These are phyloP conservation scores for Sphaerulina musiva DNA, from an alignment of 2,329 filamentous ascomycete genomes.

Conservation along the genomic window DNA sequence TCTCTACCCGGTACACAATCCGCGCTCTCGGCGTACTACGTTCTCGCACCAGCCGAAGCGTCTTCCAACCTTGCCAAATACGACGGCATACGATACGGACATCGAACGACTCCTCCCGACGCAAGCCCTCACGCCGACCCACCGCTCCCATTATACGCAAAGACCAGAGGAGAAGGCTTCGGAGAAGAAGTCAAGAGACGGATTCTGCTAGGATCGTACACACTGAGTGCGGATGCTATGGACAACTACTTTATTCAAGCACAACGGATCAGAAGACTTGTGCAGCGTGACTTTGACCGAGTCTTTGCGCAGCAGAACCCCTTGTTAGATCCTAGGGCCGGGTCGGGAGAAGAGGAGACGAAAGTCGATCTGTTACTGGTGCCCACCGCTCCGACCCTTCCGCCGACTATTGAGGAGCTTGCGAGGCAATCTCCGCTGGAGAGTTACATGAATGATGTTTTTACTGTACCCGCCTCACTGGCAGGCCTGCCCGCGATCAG, in stretches of 20 bases:
- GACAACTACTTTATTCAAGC: constrained; percentile 97
- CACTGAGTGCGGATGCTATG: constrained; percentile 79
- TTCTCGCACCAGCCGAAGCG: constrained; percentile 90
- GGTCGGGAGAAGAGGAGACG: constrained; percentile 48
- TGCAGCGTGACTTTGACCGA: constrained; percentile 78
- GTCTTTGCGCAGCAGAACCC: constrained; percentile 67
- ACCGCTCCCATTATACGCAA: constrained; percentile 56
- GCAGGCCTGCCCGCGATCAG: constrained; percentile 86
- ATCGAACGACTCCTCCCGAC: constrained; percentile 49
- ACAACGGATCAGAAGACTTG: constrained; percentile 75
- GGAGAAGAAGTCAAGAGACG: constrained; percentile 79
- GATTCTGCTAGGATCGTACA: constrained; percentile 85
- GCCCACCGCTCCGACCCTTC: constrained; percentile 73
- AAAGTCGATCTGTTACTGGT: constrained; percentile 81
- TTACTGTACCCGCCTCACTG: constrained; percentile 89
- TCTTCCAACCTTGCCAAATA: constrained; percentile 95
- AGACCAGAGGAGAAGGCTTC: constrained; percentile 66
- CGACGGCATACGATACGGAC: constrained; percentile 89
- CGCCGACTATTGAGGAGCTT: constrained; percentile 60
- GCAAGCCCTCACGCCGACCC: constrained; percentile 30
- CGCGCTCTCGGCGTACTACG: constrained; percentile 88
- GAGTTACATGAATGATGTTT: constrained; percentile 86
- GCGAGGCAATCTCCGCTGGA: constrained; percentile 41
- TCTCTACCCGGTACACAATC: constrained; percentile 76
- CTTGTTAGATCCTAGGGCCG: constrained; percentile 40